Conservation (phyloP, 140 eudicot species). For the Ambrosia hybrid region DNA sequence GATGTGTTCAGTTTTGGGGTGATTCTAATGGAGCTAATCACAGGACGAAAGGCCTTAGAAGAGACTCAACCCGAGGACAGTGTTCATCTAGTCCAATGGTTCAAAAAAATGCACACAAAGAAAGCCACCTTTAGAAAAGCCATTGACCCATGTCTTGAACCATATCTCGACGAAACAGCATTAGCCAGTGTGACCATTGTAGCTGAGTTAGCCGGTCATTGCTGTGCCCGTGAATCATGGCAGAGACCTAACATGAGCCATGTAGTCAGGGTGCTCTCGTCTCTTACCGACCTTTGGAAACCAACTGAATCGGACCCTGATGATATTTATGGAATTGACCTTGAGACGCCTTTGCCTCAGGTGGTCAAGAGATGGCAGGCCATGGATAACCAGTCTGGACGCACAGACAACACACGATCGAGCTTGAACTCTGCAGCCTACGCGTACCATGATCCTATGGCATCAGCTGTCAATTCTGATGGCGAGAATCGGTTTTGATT, state of each 20-base stretch:
- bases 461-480: constrained; percentile 28
- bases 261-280: constrained; percentile 72
- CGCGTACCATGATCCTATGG: neutral
- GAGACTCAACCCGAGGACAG: constrained; percentile 75
- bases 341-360: constrained; percentile 58
- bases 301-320: constrained; percentile 70
- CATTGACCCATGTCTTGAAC: constrained; percentile 62
- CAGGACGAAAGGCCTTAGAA: constrained; percentile 79
- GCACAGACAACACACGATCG: constrained; percentile 59
- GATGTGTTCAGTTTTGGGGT: constrained; percentile 94
- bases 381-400: constrained; percentile 53
- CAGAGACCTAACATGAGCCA: constrained; percentile 98
- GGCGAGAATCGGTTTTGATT: constrained; percentile 35
- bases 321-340: constrained; percentile 69
- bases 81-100: constrained; percentile 84
- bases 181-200: constrained; percentile 63
- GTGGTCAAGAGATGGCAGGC: constrained; percentile 60
- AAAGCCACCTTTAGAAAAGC: constrained; percentile 73
- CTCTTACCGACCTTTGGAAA: constrained; percentile 83
- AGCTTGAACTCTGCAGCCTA: constrained; percentile 35
- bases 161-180: constrained; percentile 51
- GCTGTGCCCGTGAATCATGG: constrained; percentile 85
- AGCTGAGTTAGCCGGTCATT: constrained; percentile 94
- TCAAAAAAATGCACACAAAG: constrained; percentile 71
- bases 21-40: constrained; percentile 79